A percentile compares a stretch with the other conserved stretches of the same genome.
Conservation (phyloP, 208 protist genomes). For the Kentomonas sorsogonicus region DNA sequence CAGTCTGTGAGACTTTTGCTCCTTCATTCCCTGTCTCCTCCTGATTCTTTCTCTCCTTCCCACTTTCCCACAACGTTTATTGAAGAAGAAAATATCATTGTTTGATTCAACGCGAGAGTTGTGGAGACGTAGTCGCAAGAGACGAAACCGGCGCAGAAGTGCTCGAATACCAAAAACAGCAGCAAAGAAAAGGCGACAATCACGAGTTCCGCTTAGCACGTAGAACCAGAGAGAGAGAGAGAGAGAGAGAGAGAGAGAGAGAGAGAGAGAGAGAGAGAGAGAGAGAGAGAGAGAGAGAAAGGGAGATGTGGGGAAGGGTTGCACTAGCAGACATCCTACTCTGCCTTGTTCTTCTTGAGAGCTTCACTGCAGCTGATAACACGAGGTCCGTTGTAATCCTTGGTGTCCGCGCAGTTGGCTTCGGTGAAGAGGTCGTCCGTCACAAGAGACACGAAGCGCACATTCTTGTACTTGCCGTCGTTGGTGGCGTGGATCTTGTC, state of each 20-base stretch:
- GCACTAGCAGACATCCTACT: background rate
- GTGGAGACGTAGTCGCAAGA: too few species aligned
- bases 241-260: background rate
- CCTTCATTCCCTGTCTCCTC: too few species aligned
- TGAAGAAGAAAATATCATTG: too few species aligned
- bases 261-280: background rate
- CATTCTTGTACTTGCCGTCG: slow-evolving; percentile 61
- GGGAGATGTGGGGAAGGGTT: too few species aligned
- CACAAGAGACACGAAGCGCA: slow-evolving; percentile 63
- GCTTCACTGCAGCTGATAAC: slow-evolving; percentile 63
- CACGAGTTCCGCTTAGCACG: background rate
- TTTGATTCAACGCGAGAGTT: too few species aligned
- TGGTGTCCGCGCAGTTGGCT: slow-evolving; percentile 72
- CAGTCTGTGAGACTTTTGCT: too few species aligned
- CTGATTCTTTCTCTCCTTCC: too few species aligned
- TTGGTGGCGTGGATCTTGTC: slow-evolving; percentile 61
- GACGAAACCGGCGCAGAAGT: too few species aligned
- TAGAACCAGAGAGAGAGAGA: background rate
- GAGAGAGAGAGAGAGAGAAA: background rate
- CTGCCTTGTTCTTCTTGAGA: slow-evolving; percentile 2
- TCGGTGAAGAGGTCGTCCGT: slow-evolving; percentile 55
- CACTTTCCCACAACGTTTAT: too few species aligned
- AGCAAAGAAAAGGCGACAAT: too few species aligned
- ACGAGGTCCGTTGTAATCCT: slow-evolving; percentile 51
- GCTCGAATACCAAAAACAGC: too few species aligned